Base-by-base conservation (phyloP, 192 early-diverging fungal genomes). In the Coemansia sp. region DNA sequence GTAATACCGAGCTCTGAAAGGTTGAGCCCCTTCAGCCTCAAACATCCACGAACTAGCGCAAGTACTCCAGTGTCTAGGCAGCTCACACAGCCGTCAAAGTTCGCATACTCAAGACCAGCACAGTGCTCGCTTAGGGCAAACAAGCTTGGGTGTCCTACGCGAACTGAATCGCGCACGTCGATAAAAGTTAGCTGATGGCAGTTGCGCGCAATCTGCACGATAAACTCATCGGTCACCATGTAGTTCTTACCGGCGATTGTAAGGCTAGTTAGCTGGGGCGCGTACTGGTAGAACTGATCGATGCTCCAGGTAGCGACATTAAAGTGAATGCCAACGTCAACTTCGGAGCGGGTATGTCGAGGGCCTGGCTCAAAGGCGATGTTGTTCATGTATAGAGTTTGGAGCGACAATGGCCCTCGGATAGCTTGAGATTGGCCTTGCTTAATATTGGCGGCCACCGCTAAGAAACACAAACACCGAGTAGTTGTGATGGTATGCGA, bases 91-190 rank as follows among this genome's bases (percentile, higher is more conserved):
- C 52, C 72, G 47, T 75, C 71, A 36, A 83, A 39, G 41, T 74
- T 73, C 15, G 66, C 55, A n/a, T 52, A 34, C 38, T 69, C 52
- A 11, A 78, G 62, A 10, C 53, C 44, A 3, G 65, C 13, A 61
- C 80, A 83, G 62, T 66, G 33, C 40, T 55, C 63, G 13, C 68
- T 69, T 12, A 83, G 52, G 18, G 76, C 76, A 18, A 64, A 10
- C 55, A 83, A 53, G 1, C 65, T 38, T 1, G 27, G 18, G 38
- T 71, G 60, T 5, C 66, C 43, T 11, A 83, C 46, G 10, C 62
- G 71, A 29, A 62, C 22, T 0, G 72, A 78, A 40, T 78, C 72
- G 24, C 66, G 71, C 29, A 83, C 57, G 22, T 69, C 75, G 8
- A 83, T 44, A n/a, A 33, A 60, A 10, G 47, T 20, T 34, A 83